Conservation (phyloP, 192 early-diverging fungal genomes). For the Umbelopsis isabellina region DNA sequence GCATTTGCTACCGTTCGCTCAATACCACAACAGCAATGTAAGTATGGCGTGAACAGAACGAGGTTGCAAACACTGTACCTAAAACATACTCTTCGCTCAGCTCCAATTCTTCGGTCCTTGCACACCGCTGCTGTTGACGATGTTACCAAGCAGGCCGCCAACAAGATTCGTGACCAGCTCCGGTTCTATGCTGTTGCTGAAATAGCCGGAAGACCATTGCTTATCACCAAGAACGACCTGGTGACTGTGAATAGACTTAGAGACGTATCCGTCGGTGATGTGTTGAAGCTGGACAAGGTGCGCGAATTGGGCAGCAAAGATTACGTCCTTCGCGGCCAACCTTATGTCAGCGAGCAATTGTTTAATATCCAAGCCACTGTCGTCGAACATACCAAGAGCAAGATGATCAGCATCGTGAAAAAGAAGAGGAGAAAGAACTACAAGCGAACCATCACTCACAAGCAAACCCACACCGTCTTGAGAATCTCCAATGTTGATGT, state of each 20-base stretch:
- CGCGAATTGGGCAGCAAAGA: conserved; percentile 85
- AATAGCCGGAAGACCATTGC: conserved; percentile 84
- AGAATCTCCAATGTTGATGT: conserved; percentile 73
- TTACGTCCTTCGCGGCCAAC: conserved; percentile 84
- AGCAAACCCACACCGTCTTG: conserved; percentile 74
- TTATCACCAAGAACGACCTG: conserved; percentile 87
- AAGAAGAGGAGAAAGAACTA: conserved; percentile 82
- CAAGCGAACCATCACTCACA: conserved; percentile 67
- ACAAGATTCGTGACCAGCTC: conserved; percentile 63
- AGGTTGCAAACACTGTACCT: background rate
- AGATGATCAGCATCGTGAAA: conserved; percentile 72
- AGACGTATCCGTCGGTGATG: conserved; percentile 86
- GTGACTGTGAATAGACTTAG: conserved; percentile 83
- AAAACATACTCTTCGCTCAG: background rate
- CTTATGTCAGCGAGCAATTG: conserved; percentile 75
- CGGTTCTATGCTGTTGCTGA: conserved; percentile 88
- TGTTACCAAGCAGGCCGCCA: conserved; percentile 14
- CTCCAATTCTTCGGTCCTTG: conserved; percentile 1
- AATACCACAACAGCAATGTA: conserved; percentile 15
- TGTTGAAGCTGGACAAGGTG: conserved; percentile 83
- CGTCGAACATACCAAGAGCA: conserved; percentile 85
- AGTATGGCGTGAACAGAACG: background rate
- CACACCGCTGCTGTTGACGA: conserved; percentile 4
- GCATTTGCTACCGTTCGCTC: background rate
- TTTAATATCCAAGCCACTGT: conserved; percentile 84